Base-by-base conservation (phyloP, 2,329 filamentous ascomycete genomes). In the Pseudogymnoascus sp. region DNA sequence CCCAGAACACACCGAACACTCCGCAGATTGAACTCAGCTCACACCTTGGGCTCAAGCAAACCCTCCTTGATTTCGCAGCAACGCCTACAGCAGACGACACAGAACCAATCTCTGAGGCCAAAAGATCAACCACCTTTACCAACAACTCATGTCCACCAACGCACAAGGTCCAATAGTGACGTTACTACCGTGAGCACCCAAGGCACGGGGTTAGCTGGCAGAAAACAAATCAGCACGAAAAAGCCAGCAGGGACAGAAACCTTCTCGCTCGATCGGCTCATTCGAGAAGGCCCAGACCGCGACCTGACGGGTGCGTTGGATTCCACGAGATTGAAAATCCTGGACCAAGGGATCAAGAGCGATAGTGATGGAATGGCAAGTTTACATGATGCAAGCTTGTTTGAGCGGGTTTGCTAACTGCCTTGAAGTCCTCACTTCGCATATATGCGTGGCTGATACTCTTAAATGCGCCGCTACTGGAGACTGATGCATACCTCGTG, bases 381-480 rank as follows among this genome's bases (percentile, higher is more conserved):
- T 71, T 59, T 50, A 26, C 60, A 41, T 65, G 61, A 28, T 37
- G 41, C 60, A 16, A 33, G 46, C 26, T 16, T 19, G 26, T 62
- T 38, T 66, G 64, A 35, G 37, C 22, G 37, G 63, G 41, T 43
- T 35, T 66, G 63, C 65, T 69, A 66, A 68, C 60, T 12, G 60
- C 24, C 31, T 24, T 37, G 33, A 26, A 96, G 93, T 99, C 95
- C 19, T 89, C 92, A 53, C 81, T 95, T 66, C 89, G 95, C 71
- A 96, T 98, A 74, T 98, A 99, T 75, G 86, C 96, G 68, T 99
- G 95, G 95, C 84, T 98, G 41, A 90, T 96, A 69, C 85, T 99
- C 11, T 88, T 99, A 70, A 90, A 96, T 72, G 88, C 93, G 33
- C 88, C 91, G 6, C 86, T 96, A 46, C 80, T 97, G 66, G 84